Evolutionary conservation across 805 yeast species (phyloP).

Genomic region (Zygosaccharomyces rouxii): DNA sequence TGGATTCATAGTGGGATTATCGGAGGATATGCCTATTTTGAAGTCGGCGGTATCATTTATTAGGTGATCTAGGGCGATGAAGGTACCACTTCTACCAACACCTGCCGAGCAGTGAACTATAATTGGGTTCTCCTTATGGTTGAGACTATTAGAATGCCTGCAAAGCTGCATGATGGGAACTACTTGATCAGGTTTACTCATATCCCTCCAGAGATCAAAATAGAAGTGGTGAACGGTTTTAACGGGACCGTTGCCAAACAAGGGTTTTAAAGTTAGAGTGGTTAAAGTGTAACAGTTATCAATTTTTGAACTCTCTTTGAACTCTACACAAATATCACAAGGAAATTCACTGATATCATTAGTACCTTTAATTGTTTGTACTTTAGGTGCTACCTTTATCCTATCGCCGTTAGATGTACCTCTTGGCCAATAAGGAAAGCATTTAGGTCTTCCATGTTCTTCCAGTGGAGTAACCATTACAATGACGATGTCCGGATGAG

Average conservation of each 20-base stretch:
- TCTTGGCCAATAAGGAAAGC: constrained; percentile 73
- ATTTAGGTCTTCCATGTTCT: constrained; percentile 70
- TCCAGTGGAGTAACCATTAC: constrained; percentile 72
- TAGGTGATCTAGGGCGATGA: constrained; percentile 47
- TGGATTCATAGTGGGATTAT: constrained; percentile 1
- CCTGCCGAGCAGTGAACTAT: constrained; percentile 96
- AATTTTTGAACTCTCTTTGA: constrained; percentile 17
- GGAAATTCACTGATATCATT: constrained; percentile 24
- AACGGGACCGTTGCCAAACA: constrained; percentile 40
- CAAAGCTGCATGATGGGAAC: constrained; percentile 34
- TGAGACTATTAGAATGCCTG: constrained; percentile 29
- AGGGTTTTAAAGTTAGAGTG: constrained; percentile 21
- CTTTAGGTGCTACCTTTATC: constrained; percentile 9
- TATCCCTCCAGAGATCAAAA: constrained; percentile 79
- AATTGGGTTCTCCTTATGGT: constrained; percentile 43
- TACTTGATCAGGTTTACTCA: constrained; percentile 52
- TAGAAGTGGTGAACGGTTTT: constrained; percentile 58
- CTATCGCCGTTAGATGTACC: constrained; percentile 14
- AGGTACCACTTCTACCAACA: constrained; percentile 93
- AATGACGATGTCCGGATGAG: constrained; percentile 52
- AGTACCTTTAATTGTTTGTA: constrained; percentile 24
- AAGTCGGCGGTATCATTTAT: constrained; percentile 31
- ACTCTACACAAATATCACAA: constrained; percentile 21
- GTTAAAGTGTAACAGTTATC: constrained; percentile 26
- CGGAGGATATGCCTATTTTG: not conserved